Base-by-base conservation (phyloP, 805 yeast genomes). In the Pichia deserticola region DNA sequence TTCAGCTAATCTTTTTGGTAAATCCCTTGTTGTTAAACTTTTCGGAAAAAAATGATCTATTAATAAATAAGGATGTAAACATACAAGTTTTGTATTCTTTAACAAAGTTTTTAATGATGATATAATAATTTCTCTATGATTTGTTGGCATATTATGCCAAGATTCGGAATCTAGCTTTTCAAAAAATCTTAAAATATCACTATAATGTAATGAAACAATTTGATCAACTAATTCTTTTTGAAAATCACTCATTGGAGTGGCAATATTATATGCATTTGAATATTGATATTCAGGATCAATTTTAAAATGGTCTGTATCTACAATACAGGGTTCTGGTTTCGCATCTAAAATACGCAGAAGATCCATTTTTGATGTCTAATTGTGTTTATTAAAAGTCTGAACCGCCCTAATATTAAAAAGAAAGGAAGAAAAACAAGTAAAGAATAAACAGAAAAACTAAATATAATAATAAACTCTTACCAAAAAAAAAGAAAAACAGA, bases 211-310 rank as follows among this genome's bases (percentile, higher is more conserved):
- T 1, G 96, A 86, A 11, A 92, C 86, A 33, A 93, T 89, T 62
- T 89, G 96, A 65, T 92, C 96, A 10, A 90, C 87, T 47, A 92
- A 73, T 59, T 89, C 93, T 59, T 82, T 84, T 63, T 92, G 98
- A 57, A 86, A 86, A 54, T 85, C 88, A 48, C 84, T 79, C 81
- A 89, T 79, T 4, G 96, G 90, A 7, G 92, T 83, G 1, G 95
- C 86, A 30, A 89, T 69, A 63, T 81, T 77, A 63, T 87, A 89
- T 54, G 85, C 95, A 11, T 89, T 75, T 10, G 75, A 69, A 4
- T 58, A 59, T 52, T 74, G 74, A 48, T 66, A 65, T 8, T 38
- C 50, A 13, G 56, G 65, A 39, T 60, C 62, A 5, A 66, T 75
- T 7, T 67, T 58, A 34, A 71, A 62, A 27, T 74, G 72, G n/a